Evolutionary conservation across 2,329 filamentous ascomycete species (phyloP).

Genomic region (Elsinoe fawcettii): DNA sequence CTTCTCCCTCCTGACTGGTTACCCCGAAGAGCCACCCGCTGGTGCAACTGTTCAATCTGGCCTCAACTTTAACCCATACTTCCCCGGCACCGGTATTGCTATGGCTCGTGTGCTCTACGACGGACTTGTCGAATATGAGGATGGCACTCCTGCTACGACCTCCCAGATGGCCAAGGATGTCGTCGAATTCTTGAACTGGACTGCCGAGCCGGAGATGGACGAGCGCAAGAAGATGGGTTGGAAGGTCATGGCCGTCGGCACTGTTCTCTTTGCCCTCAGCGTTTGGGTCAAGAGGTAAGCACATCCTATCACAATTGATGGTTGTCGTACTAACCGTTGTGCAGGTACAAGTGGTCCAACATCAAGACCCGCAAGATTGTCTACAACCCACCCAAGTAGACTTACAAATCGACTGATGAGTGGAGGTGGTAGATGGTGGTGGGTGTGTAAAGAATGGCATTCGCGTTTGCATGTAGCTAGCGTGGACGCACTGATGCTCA

Average conservation of each 20-base stretch:
- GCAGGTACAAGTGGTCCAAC: constrained; percentile 88
- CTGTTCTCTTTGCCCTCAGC: constrained; percentile 74
- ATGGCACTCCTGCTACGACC: constrained; percentile 84
- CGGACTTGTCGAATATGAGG: constrained; percentile 95
- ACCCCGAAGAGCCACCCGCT: constrained; percentile 90
- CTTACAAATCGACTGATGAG: not conserved
- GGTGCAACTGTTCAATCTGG: constrained; percentile 78
- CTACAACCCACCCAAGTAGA: constrained; percentile 62
- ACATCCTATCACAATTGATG: not conserved
- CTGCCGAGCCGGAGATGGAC: constrained; percentile 98
- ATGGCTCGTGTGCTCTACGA: constrained; percentile 99
- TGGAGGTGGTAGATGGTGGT: not conserved
- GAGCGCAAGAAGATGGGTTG: constrained; percentile 99
- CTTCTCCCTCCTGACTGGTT: constrained; percentile 92
- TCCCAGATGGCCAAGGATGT: constrained; percentile 99
- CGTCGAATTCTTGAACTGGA: constrained; percentile 97
- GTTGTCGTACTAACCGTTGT: constrained; percentile 24
- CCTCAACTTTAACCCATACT: constrained; percentile 99
- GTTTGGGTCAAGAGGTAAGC: constrained; percentile 86
- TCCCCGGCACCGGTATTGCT: constrained; percentile 96
- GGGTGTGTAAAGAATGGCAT: not conserved
- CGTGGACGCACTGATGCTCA: constrained; percentile 7
- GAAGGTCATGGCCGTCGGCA: constrained; percentile 80
- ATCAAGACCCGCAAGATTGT: constrained; percentile 92
- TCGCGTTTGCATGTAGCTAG: not conserved